Conservation (phyloP, 805 yeast species). For the Saccharomycopsis guyanensis region DNA sequence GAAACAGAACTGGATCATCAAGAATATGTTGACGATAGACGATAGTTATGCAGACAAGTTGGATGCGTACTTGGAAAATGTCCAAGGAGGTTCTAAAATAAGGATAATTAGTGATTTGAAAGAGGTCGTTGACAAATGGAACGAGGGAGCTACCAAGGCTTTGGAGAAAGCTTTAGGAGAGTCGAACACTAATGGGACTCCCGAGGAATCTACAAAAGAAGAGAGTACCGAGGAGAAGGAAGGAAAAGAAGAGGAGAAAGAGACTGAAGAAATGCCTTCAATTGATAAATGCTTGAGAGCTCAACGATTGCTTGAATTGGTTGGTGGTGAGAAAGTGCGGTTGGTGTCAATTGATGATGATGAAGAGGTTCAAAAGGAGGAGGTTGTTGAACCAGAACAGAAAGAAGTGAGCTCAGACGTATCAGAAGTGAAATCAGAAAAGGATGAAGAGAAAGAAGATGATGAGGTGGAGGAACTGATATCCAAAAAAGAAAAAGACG, state of each 20-base stretch:
- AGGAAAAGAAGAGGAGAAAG: constrained; percentile 19
- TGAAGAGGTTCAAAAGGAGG: constrained; percentile 17
- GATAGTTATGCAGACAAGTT: constrained; percentile 45
- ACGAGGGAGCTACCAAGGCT: constrained; percentile 27
- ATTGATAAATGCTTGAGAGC: constrained; percentile 35
- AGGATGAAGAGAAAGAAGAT: background rate
- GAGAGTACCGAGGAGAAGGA: constrained; percentile 16
- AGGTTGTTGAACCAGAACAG: constrained; percentile 3
- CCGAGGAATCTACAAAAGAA: constrained; percentile 24
- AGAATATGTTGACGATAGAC: constrained; percentile 48
- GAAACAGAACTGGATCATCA: constrained; percentile 79
- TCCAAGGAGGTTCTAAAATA: constrained; percentile 64
- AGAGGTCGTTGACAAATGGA: constrained; percentile 48
- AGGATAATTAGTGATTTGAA: constrained; percentile 46
- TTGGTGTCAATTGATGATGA: constrained; percentile 24
- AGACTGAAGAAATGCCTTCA: constrained; percentile 25
- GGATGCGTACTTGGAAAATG: constrained; percentile 43
- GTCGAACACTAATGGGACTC: constrained; percentile 21
- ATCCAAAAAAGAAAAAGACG: constrained; percentile 1
- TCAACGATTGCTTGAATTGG: constrained; percentile 28
- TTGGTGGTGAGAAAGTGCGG: constrained; percentile 31
- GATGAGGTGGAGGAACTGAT: background rate
- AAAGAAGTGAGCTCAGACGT: constrained; percentile 11
- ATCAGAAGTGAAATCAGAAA: background rate
- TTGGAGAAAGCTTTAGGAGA: constrained; percentile 19